These are phyloP conservation scores for Phialemoniopsis sp. DNA, from an alignment of 2,329 filamentous ascomycete species.

Conservation along the genomic window DNA sequence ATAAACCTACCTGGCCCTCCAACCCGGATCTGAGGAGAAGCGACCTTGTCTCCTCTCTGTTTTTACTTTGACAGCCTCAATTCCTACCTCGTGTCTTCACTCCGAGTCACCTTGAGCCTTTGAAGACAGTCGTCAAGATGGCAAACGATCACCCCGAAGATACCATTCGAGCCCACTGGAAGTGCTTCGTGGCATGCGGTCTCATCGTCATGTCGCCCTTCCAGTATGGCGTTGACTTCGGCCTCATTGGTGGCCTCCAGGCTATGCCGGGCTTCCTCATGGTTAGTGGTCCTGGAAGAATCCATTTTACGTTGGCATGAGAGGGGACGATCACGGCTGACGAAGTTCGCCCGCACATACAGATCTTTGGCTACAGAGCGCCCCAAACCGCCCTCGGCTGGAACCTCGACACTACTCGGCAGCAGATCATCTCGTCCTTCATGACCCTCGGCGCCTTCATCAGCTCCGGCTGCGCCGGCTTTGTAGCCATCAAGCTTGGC, in stretches of 20 bases:
- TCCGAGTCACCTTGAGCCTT: too few relatives aligned
- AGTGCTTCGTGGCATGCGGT: slow-evolving; percentile 21
- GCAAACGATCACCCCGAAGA: not conserved
- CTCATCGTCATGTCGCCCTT: slow-evolving; percentile 40
- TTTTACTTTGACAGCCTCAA: too few relatives aligned
- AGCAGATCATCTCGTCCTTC: slow-evolving; percentile 33
- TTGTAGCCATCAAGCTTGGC: slow-evolving; percentile 24
- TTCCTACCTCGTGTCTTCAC: too few relatives aligned
- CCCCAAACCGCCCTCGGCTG: slow-evolving; percentile 26
- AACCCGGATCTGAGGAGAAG: too few relatives aligned
- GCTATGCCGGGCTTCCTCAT: slow-evolving; percentile 40
- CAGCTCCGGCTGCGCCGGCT: slow-evolving; percentile 26
- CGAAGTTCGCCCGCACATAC: not conserved
- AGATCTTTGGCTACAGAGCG: slow-evolving; percentile 20
- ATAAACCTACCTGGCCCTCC: too few relatives aligned
- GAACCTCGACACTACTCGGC: slow-evolving; percentile 28
- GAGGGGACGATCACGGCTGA: too few relatives aligned
- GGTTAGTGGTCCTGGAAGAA: slow-evolving; percentile 20
- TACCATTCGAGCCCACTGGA: slow-evolving; percentile 3
- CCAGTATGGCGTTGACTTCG: slow-evolving; percentile 45
- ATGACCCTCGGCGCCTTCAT: slow-evolving; percentile 33
- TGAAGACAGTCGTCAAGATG: not conserved
- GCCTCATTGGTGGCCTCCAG: slow-evolving; percentile 41
- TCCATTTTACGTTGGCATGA: too few relatives aligned
- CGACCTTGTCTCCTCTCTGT: too few relatives aligned